Evolutionary conservation across 768 basidiomycete genomes (phyloP).

Genomic region (Gymnopilus junonius): DNA sequence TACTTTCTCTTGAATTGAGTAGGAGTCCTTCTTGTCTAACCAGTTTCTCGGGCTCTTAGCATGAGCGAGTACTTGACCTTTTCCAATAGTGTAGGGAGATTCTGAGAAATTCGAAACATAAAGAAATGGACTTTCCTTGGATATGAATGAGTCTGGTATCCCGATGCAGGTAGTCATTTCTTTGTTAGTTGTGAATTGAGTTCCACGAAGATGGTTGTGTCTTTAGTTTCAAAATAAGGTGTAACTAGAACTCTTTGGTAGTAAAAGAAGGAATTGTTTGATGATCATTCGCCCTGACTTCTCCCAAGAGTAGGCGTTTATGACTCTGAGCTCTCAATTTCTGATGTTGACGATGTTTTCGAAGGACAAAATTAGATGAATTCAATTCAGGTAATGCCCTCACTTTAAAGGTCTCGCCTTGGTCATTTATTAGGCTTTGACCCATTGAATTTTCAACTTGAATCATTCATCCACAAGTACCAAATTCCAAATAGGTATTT

Average conservation of each 20-base stretch:
- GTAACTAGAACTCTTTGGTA: slow-evolving; percentile 11
- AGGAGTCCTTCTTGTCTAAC: slow-evolving; percentile 13
- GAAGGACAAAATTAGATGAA: background rate
- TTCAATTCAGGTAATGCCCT: background rate
- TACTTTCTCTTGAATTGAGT: background rate
- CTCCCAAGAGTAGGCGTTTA: background rate
- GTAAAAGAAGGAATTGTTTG: slow-evolving; percentile 17
- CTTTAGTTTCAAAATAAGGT: background rate
- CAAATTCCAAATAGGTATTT: slow-evolving; percentile 10
- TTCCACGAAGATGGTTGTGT: slow-evolving; percentile 16
- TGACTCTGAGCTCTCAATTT: background rate
- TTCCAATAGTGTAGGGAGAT: slow-evolving; percentile 5
- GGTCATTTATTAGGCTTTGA: background rate
- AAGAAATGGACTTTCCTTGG: background rate
- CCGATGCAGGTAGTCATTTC: slow-evolving; percentile 13
- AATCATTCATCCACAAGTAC: background rate
- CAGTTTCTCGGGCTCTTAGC: slow-evolving; percentile 13
- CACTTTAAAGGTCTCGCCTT: slow-evolving; percentile 11
- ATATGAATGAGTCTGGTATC: slow-evolving; percentile 19
- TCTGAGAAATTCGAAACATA: slow-evolving; percentile 13
- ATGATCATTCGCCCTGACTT: slow-evolving; percentile 1
- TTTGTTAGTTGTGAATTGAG: background rate
- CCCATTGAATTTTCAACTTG: slow-evolving; percentile 3
- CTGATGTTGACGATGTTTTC: slow-evolving; percentile 2
- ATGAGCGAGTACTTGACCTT: slow-evolving; percentile 19